phyloP scores from a whole-genome alignment of 2,329 filamentous ascomycete genomes.

The Penicillium sp. region DNA sequence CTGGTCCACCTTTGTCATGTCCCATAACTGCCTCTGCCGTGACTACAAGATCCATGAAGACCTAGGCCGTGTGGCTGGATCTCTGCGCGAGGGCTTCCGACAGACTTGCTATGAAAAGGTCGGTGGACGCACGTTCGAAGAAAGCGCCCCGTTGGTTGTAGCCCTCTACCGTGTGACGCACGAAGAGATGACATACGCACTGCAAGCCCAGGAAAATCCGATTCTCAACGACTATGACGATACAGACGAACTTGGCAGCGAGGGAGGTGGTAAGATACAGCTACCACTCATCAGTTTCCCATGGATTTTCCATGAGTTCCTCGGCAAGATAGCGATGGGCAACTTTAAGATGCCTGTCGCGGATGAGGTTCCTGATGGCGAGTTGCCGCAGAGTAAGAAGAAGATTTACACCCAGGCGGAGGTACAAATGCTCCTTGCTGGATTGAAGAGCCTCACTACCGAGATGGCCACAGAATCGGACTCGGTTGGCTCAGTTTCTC shows the following conservation, averaged over 20 bases:
- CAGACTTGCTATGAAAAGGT: conserved; percentile 65
- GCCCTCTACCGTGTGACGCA: conserved; percentile 87
- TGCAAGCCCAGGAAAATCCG: not conserved
- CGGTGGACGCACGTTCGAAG: conserved; percentile 58
- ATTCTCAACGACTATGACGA: conserved; percentile 6
- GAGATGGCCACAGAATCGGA: not conserved
- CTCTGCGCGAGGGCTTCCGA: conserved; percentile 69
- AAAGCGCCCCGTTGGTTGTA: conserved; percentile 71
- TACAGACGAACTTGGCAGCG: conserved; percentile 6
- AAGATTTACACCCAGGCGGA: conserved; percentile 3
- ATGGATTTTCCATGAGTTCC: conserved; percentile 78
- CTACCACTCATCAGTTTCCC: conserved; percentile 92
- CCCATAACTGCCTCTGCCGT: conserved; percentile 67
- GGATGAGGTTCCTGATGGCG: not conserved
- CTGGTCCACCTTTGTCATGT: conserved; percentile 81
- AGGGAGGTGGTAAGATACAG: conserved; percentile 25
- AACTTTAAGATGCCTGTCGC: conserved; percentile 22
- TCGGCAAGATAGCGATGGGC: conserved; percentile 66
- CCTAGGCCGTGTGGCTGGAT: conserved; percentile 66
- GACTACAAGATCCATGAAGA: conserved; percentile 89
- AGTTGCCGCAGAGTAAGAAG: not conserved
- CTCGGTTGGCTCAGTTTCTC: not conserved
- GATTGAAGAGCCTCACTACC: not conserved
- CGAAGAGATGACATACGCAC: conserved; percentile 56
- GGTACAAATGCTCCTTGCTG: not conserved